phyloP scores from a whole-genome alignment of 331 rosid species.

The Erythrophleum ivorense region DNA sequence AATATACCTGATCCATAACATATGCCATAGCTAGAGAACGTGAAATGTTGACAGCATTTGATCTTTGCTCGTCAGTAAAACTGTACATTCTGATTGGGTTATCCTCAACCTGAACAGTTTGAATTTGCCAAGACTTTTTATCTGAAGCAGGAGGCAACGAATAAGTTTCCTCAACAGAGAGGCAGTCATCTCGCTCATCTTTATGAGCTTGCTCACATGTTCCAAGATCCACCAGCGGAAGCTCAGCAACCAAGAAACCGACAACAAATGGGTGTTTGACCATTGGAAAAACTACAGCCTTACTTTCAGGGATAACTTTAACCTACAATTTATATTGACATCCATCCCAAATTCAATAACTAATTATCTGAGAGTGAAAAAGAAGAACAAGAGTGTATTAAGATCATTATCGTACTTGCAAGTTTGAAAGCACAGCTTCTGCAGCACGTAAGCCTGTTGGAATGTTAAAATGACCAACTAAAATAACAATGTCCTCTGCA shows the following conservation, averaged over 20 bases:
- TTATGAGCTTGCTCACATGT: constrained; percentile 44
- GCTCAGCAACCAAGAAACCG: constrained; percentile 97
- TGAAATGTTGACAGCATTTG: constrained; percentile 77
- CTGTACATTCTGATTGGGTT: constrained; percentile 49
- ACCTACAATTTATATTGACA: constrained; percentile 56
- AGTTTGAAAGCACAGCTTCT: constrained; percentile 69
- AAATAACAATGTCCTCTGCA: constrained; percentile 66
- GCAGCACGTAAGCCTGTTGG: constrained; percentile 82
- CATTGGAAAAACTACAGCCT: constrained; percentile 88
- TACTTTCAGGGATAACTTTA: constrained; percentile 67
- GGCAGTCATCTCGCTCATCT: constrained; percentile 44
- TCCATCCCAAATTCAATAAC: constrained; percentile 26
- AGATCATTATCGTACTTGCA: constrained; percentile 59
- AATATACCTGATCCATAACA: constrained; percentile 95
- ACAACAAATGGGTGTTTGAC: constrained; percentile 96
- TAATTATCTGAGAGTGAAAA: background rate
- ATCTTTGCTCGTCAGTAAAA: constrained; percentile 70
- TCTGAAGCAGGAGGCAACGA: constrained; percentile 55
- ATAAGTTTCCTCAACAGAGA: constrained; percentile 55
- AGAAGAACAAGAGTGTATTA: background rate
- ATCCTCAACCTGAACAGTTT: constrained; percentile 42
- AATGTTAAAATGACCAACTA: constrained; percentile 72
- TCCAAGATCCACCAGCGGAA: constrained; percentile 65
- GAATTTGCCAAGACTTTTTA: constrained; percentile 58
- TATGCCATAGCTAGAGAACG: constrained; percentile 88